Base-by-base conservation (phyloP, 2,329 filamentous ascomycete genomes). In the Trichoderma sp. region DNA sequence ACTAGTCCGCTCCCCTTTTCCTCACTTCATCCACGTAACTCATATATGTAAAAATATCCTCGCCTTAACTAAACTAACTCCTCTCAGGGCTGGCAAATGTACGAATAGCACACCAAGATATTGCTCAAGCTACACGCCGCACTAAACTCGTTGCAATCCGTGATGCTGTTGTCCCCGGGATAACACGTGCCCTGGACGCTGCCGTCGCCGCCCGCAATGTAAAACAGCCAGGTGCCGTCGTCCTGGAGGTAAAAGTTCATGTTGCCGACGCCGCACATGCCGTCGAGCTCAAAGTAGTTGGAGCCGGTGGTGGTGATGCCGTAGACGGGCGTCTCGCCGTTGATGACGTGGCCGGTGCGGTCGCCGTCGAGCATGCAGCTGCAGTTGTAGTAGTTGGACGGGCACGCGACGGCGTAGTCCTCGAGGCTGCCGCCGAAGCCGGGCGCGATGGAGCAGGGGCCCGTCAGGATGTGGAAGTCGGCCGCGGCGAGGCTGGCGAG, bases 201-300 rank as follows among this genome's bases (percentile, higher is more conserved):
- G 21, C 57, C 45, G 17, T 60, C 57, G 19, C 57, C 57, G 5
- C 57, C 47, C 17, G 57, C 47, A 28, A 51, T 51, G 48, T 60
- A 60, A 21, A 60, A 60, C 30, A 43, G 14, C 57, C 57, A 60
- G 43, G 45, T 28, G 17, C 57, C 57, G 15, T 60, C 57, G 5
- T 21, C 34, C 19, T 60, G 57, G 9, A 60, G 57, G 43, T 60
- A 60, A 51, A 60, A 60, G 45, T 60, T 43, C 57, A 60, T 50
- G 15, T 60, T 51, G 3, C 45, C 45, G 30, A 51, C 57, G 10
- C 57, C 57, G 19, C 57, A 60, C 57, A 60, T 50, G 45, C 57
- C 57, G 48, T n/a, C 14, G 9, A 61, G 45, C 34, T 61, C 34
- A 14, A 52, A 61, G 21, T 51, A 61, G n/a, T 61, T 44, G 12